These are phyloP conservation scores for Penicillium sp. DNA, from an alignment of 2,329 filamentous ascomycete species.

Conservation along the genomic window DNA sequence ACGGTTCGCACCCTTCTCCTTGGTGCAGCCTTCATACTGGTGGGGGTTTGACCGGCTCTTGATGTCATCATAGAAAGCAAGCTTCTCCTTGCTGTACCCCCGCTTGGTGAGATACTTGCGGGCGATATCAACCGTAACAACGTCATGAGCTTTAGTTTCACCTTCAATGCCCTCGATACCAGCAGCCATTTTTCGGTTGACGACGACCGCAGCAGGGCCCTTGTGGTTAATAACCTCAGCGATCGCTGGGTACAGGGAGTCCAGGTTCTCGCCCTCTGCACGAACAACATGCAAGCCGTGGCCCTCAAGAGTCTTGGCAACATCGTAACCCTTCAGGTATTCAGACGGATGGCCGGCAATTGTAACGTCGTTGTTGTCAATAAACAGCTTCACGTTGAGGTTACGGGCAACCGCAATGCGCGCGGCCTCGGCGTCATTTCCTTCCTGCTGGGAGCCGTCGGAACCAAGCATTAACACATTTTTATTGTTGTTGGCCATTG, in stretches of 20 bases:
- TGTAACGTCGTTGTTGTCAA: constrained; percentile 46
- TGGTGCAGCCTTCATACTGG: constrained; percentile 37
- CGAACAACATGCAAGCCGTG: constrained; percentile 41
- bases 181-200: constrained; percentile 39
- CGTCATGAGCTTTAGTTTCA: constrained; percentile 39
- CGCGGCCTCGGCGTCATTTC: constrained; percentile 45
- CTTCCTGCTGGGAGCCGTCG: constrained; percentile 46
- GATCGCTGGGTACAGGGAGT: constrained; percentile 37
- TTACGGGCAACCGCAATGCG: constrained; percentile 40
- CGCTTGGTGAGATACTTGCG: constrained; percentile 40
- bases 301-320: constrained; percentile 36
- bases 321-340: constrained; percentile 41
- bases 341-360: constrained; percentile 44
- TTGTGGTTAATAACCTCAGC: constrained; percentile 34
- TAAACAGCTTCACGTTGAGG: constrained; percentile 42
- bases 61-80: constrained; percentile 40
- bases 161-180: constrained; percentile 42
- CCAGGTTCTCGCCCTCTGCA: constrained; percentile 40
- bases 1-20: constrained; percentile 41
- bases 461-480: constrained; percentile 41
- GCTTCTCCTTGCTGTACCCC: constrained; percentile 36
- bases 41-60: constrained; percentile 34
- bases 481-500: constrained; percentile 41
- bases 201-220: constrained; percentile 37
- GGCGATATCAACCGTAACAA: constrained; percentile 40